Evolutionary conservation across 1,284 basidiomycete species (phyloP), one percentile per base, ranked within the genome.

Genomic region (Puccinia triticina): DNA sequence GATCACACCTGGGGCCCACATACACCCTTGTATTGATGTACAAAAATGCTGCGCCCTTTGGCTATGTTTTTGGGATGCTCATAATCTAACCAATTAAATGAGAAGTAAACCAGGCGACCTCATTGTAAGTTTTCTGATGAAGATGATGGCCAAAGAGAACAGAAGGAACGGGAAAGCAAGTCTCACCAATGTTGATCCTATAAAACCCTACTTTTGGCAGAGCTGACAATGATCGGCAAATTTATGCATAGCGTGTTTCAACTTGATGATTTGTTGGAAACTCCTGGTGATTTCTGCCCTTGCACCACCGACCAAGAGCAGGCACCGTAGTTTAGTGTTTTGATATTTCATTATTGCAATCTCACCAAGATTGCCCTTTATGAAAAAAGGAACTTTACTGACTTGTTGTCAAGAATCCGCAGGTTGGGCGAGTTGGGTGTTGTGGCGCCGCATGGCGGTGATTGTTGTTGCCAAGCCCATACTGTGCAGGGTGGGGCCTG

Each of bases 351-450:
- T 64, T n/a, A 82, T 82, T 14, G 71, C 79, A 48, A 82, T 75
- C 50, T 82, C 79, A 14, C 79, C 79, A n/a, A 82, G 57, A 67
- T 82, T 82, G 7, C 79, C 79, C 79, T 82, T n/a, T n/a, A n/a
- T n/a, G n/a, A n/a, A n/a, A n/a, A n/a, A n/a, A n/a, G n/a, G n/a
- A n/a, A n/a, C n/a, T n/a, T n/a, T n/a, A n/a, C n/a, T n/a, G n/a
- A n/a, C n/a, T n/a, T n/a, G n/a, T n/a, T n/a, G n/a, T n/a, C n/a
- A n/a, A n/a, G n/a, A n/a, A n/a, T n/a, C n/a, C n/a, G n/a, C n/a
- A n/a, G n/a, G n/a, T n/a, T n/a, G n/a, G n/a, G n/a, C n/a, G n/a
- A n/a, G n/a, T n/a, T n/a, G n/a, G n/a, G n/a, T n/a, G n/a, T n/a
- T n/a, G n/a, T n/a, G n/a, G n/a, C n/a, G n/a, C n/a, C n/a, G n/a